A percentile compares a stretch with the other conserved stretches of the same genome.
Evolutionary conservation across 257 asterid genomes (phyloP).

Genomic region (Lavandula angustifolia): DNA sequence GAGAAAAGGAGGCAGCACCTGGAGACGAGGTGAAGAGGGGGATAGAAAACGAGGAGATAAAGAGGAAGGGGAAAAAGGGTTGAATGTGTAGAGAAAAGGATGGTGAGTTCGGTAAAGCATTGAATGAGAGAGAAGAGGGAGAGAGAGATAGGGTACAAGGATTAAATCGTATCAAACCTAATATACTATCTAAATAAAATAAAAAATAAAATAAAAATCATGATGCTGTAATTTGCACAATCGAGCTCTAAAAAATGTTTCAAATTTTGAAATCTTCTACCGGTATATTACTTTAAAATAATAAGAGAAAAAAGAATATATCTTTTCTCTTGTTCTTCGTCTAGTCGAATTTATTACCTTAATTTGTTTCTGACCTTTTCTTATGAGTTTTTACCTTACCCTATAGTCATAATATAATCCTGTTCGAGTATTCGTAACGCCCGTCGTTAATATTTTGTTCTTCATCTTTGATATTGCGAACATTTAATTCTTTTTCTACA

Average conservation of each 20-base stretch:
- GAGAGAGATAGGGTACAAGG: conserved; percentile 24
- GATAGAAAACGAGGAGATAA: conserved; percentile 38
- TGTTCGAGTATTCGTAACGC: conserved; percentile 12
- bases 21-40: conserved; percentile 23
- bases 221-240: background rate
- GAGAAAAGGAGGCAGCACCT: conserved; percentile 14
- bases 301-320: no score
- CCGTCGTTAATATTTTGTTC: conserved; percentile 3
- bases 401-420: background rate
- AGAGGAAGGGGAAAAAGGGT: conserved; percentile 42
- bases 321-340: no score
- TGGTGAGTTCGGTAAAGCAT: conserved; percentile 87
- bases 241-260: background rate
- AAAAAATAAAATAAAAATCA: background rate
- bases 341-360: background rate
- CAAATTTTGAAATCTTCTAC: no score
- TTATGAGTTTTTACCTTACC: background rate
- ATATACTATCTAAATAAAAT: background rate
- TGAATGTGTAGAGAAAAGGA: conserved; percentile 59
- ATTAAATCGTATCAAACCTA: conserved; percentile 28
- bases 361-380: conserved; percentile 5
- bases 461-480: conserved; percentile 15
- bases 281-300: no score
- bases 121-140: conserved; percentile 45
- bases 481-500: background rate